Evolutionary conservation across 805 yeast species (phyloP), one percentile per base, ranked within the genome.

Genomic region (Clavispora vitiphila): DNA sequence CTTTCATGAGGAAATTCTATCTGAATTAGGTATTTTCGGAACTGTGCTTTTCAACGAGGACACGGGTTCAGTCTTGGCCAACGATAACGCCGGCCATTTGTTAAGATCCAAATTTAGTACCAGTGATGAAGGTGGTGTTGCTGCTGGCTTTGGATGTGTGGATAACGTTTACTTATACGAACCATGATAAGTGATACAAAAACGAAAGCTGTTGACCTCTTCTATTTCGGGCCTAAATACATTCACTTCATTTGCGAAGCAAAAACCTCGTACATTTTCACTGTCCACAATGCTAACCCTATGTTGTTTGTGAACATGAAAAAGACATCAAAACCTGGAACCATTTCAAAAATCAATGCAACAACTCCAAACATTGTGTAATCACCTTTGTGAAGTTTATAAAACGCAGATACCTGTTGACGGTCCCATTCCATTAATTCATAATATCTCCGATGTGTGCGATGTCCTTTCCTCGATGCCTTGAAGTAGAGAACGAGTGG

Each of bases 71-170:
- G 66, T 84, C 9, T 54, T 77, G 29, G 58, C 67, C 41, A 93
- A 93, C 60, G 77, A 78, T 31, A 76, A 76, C 48, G 79, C 89
- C 1, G 98, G 97, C 5, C 87, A 86, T 79, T 71, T 93, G 49
- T 68, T 93, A 52, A 80, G 99, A 65, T 51, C 55, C 8, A 93
- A 93, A 62, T 79, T 89, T 43, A 83, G 86, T 49, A 69, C 83
- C 3, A 84, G 95, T 40, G 82, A 93, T 62, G 99, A 93, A 68
- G 99, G 99, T 29, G 99, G 99, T 30, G 97, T 93, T 25, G 98
- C 98, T 18, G 99, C 99, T 12, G 99, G 99, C 1, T 91, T 86
- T 64, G 99, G 98, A 6, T 89, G 97, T 62, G 86, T 93, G 31
- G 99, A 93, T 62, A 85, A 89, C 56, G 72, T 89, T 27, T 78